Base-by-base conservation (phyloP, 768 basidiomycete genomes). In the Collybia nuda region DNA sequence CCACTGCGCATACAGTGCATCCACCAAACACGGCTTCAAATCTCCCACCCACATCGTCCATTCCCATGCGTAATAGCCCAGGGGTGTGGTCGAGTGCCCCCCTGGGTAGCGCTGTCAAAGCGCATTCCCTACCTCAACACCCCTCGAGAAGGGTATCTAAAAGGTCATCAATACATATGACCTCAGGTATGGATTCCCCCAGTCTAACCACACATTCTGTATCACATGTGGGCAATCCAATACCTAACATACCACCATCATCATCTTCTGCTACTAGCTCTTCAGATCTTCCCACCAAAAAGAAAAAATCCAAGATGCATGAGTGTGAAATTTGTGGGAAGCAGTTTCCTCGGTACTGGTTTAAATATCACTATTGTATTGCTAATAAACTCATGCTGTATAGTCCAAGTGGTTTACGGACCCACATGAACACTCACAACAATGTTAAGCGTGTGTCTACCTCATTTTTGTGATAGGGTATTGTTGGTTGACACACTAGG, bases 361-460 rank as follows among this genome's bases (percentile, higher is more conserved):
- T 11, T 11, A 32, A 32, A 32, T 32, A 11, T 32, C 14, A 32
- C 5, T 14, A 6, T 11, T 32, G 5, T 32, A 32, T 32, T 14
- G 12, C 14, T 11, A 11, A 11, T 14, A 40, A 36, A 48, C 42
- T 17, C 38, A 22, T 18, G 21, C 41, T 32, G 12, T 48, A 26
- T 53, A 79, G 79, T 23, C 82, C 81, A 2, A 82, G 80, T 56
- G 81, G 79, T 18, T 66, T 84, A 19, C 64, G 67, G 41, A 82
- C 80, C 5, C 82, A 84, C 57, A 80, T 82, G 79, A 80, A 80
- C 56, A 76, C 74, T 1, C 82, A 84, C 57, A 78, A 69, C 52
- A 76, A 81, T 32, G 64, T 67, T 35, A 75, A 73, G 60, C 82
- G 82, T 82, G 56, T 41, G 77, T 71, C 5, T 21, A 40, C 23